Evolutionary conservation across 129 eudicot genomes (phyloP).

Genomic region (Oenanthe sinensis): DNA sequence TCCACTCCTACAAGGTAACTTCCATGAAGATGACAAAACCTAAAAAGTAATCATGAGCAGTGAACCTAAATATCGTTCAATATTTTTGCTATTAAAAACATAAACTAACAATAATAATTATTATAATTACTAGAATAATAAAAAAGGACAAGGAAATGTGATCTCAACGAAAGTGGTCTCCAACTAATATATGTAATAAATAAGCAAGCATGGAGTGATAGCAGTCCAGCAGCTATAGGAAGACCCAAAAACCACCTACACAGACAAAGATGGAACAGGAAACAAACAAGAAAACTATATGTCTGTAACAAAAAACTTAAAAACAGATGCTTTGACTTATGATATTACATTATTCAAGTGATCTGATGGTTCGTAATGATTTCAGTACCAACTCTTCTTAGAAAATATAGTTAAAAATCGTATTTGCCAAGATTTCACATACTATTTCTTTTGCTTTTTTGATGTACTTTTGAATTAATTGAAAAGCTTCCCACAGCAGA

Average conservation of each 20-base stretch:
- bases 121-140: not conserved
- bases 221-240: not conserved
- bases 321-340: too few species aligned
- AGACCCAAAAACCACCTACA: not conserved
- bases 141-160: not conserved
- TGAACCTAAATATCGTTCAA: not conserved
- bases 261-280: not conserved
- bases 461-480: too few species aligned
- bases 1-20: conserved; percentile 33
- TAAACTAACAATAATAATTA: not conserved
- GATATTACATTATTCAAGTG: too few species aligned
- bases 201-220: not conserved
- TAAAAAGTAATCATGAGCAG: conserved; percentile 20
- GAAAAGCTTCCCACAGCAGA: not conserved
- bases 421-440: too few species aligned
- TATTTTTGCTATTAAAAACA: not conserved
- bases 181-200: not conserved
- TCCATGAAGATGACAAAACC: conserved; percentile 60
- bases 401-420: too few species aligned
- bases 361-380: too few species aligned
- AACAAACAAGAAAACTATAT: not conserved
- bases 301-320: too few species aligned
- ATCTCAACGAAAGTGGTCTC: not conserved
- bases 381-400: too few species aligned
- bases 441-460: too few species aligned